A percentile compares a stretch with the other conserved stretches of the same genome.
These are phyloP conservation scores for Lentinula sp. DNA, from an alignment of 768 basidiomycete genomes.

Conservation along the genomic window DNA sequence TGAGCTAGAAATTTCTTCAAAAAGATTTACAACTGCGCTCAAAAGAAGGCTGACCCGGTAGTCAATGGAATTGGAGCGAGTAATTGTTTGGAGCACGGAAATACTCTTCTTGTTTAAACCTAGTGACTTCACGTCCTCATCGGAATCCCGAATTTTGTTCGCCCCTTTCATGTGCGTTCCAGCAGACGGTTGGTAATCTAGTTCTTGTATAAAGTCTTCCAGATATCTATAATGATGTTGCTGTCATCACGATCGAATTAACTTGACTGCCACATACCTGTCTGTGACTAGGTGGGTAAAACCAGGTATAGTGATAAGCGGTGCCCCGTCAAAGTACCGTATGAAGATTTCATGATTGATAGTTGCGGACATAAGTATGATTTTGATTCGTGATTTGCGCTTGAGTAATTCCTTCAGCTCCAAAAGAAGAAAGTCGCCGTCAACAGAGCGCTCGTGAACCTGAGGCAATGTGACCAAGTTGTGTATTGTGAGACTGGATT, in stretches of 20 bases:
- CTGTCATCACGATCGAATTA: background rate
- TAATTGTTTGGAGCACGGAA: slow-evolving; percentile 54
- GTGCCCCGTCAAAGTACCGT: slow-evolving; percentile 77
- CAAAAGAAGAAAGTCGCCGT: slow-evolving; percentile 84
- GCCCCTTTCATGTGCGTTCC: slow-evolving; percentile 16
- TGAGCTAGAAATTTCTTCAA: slow-evolving; percentile 35
- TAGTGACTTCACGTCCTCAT: slow-evolving; percentile 38
- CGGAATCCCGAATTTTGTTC: slow-evolving; percentile 34
- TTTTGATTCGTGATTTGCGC: slow-evolving; percentile 60
- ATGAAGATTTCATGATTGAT: slow-evolving; percentile 87
- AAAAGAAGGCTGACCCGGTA: slow-evolving; percentile 44
- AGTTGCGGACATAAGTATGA: slow-evolving; percentile 92
- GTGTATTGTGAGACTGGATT: background rate
- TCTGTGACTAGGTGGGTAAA: slow-evolving; percentile 74
- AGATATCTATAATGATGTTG: slow-evolving; percentile 51
- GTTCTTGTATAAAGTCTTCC: slow-evolving; percentile 64
- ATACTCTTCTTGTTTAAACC: slow-evolving; percentile 46
- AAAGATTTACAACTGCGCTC: background rate
- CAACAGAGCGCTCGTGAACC: slow-evolving; percentile 91
- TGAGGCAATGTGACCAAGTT: slow-evolving; percentile 18
- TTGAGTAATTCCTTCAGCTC: slow-evolving; percentile 74
- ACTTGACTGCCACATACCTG: slow-evolving; percentile 34
- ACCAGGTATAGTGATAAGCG: slow-evolving; percentile 80
- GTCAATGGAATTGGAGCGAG: slow-evolving; percentile 62
- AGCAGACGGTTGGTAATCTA: slow-evolving; percentile 49